Evolutionary conservation across 768 basidiomycete species (phyloP), one percentile per base, ranked within the genome.

Genomic region (Amyloporia xantha): DNA sequence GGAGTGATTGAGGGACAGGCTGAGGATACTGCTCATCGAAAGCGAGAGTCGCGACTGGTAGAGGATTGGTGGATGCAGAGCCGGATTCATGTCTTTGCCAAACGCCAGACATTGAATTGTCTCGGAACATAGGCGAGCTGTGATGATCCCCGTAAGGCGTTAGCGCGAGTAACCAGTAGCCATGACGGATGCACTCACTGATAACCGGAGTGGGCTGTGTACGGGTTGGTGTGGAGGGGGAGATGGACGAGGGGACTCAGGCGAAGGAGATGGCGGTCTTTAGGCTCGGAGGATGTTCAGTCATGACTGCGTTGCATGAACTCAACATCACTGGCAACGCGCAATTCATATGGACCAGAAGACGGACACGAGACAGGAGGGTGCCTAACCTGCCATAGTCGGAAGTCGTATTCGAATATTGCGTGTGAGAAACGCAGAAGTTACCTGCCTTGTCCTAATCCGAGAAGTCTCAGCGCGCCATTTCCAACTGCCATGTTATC

Each of bases 341-440:
- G 41, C 41, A 54, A 57, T 54, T 51, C 51, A 57, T 59, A 55
- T 54, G 47, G 21, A 39, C 28, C 25, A 45, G 48, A 53, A 49
- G 51, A 41, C 55, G 44, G 48, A 57, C 57, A 54, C 57, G 59
- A 52, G 59, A 54, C 57, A 52, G 53, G 45, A 33, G 40, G 45
- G 60, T 59, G 54, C 58, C 59, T 53, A 39, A 44, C 43, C 55
- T 61, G 53, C 59, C 59, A 56, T 37, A 53, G 45, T n/a, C 56
- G 53, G 53, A 47, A 43, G 49, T 44, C 24, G 48, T 20, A 30
- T 41, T 49, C 28, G 41, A 43, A 49, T 19, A 55, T 52, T 27
- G 33, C 33, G 38, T 35, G 50, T 49, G 49, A 52, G 54, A 55
- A 45, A 17, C 21, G 10, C 19, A 35, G 23, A 13, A 28, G n/a